Evolutionary conservation across 768 basidiomycete genomes (phyloP), one percentile per base, ranked within the genome.

Genomic region (Lepiota subincarnata): DNA sequence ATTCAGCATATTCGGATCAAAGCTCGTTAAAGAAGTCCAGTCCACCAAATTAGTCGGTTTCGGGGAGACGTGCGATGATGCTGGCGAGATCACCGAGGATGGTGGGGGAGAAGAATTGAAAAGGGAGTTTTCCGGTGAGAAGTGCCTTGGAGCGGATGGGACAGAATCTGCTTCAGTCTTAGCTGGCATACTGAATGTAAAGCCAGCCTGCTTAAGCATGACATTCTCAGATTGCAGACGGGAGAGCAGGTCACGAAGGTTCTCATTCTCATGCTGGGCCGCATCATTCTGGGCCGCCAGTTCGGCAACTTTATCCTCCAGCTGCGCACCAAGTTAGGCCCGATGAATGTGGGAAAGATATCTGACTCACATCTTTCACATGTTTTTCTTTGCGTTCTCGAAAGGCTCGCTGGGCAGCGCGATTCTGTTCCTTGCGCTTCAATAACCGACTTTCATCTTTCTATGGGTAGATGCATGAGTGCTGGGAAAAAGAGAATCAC

Each of bases 381-480:
- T 97, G 94, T 63, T 91, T 92, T 73, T 99, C 96, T 71, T 98
- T 95, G 57, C 96, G 81, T 69, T 98, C 97, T 51, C 96, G 77
- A 75, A 99, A 99, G 1, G 96, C 96, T 49, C 96, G 85, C 70
- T 99, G 97, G 6, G 96, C 96, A 2, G 94, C 93, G 51, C 96
- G 79, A 62, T 99, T 99, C 71, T 98, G 96, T 62, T 98, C 91
- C 72, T 98, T 98, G 57, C 96, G 85, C 65, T 96, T 95, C 58
- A 89, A 57, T 4, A 92, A 70, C 19, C 89, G 81, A 4, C 77
- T 69, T 62, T 92, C 90, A 59, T 94, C 91, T 70, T 89, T 76
- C 31, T 64, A 60, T 70, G 73, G 43, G 41, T 6, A 7, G 12
- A 39, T 38, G 18, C 2, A 24, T 39, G 8, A 37, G 14, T 55